Evolutionary conservation across 1,139 yeast genomes (phyloP).

Genomic region (Taiozyma onychis): DNA sequence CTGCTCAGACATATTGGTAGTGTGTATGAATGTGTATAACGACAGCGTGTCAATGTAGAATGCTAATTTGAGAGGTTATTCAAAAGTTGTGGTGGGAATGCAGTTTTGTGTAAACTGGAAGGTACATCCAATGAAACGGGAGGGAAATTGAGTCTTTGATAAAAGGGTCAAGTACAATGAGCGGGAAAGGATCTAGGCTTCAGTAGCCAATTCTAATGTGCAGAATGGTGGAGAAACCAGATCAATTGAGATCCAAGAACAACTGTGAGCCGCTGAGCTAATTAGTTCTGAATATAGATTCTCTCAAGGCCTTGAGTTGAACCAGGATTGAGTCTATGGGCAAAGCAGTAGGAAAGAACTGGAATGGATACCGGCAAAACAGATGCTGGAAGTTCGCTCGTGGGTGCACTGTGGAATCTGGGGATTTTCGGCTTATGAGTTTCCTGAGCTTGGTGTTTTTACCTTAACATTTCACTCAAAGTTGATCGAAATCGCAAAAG

Average conservation of each 20-base stretch:
- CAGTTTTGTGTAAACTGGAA: not conserved
- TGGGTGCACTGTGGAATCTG: not conserved
- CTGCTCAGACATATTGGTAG: conserved; percentile 12
- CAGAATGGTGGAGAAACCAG: not conserved
- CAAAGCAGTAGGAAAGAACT: not conserved
- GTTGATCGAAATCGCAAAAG: not conserved
- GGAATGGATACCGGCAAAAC: not conserved
- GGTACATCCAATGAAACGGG: not conserved
- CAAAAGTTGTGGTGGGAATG: not conserved
- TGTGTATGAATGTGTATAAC: not conserved
- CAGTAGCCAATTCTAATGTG: not conserved
- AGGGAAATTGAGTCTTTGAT: not conserved
- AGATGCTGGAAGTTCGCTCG: not conserved
- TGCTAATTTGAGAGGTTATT: not conserved
- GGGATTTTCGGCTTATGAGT: not conserved
- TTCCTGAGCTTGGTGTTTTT: not conserved
- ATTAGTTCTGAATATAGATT: not conserved
- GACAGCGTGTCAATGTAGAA: not conserved
- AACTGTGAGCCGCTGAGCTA: not conserved
- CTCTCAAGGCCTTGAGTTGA: not conserved
- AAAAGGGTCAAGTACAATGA: not conserved
- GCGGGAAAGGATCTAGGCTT: not conserved
- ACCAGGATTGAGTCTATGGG: not conserved
- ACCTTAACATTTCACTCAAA: not conserved
- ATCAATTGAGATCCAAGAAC: not conserved